A percentile compares a stretch with the other conserved stretches of the same genome.
Evolutionary conservation across 169 alveolate species (phyloP).

Genomic region (Perkinsus olseni): DNA sequence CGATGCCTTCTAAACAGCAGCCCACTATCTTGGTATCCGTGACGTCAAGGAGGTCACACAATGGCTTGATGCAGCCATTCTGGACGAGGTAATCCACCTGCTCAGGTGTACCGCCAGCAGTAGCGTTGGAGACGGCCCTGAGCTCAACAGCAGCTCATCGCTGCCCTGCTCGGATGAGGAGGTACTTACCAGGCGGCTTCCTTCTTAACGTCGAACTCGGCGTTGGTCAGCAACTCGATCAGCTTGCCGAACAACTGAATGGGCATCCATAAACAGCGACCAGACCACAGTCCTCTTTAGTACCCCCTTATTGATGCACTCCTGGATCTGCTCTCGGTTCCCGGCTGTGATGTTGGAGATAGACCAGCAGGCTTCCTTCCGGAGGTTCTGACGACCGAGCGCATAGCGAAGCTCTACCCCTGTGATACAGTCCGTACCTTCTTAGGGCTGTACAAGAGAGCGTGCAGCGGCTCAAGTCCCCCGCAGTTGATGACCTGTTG

Average conservation of each 20-base stretch:
- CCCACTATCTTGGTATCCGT: constrained; percentile 82
- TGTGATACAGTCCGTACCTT: constrained; percentile 21
- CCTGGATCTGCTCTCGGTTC: constrained; percentile 75
- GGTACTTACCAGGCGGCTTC: constrained; percentile 95
- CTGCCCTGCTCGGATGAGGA: not conserved
- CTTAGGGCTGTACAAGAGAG: constrained; percentile 69
- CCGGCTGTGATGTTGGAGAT: constrained; percentile 94
- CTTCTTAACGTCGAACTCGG: constrained; percentile 83
- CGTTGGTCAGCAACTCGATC: constrained; percentile 65
- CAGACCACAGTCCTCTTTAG: no score
- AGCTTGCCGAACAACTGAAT: constrained; percentile 67
- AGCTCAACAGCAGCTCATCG: not conserved
- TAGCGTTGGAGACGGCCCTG: constrained; percentile 65
- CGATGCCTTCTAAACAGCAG: constrained; percentile 81
- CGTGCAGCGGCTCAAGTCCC: constrained; percentile 67
- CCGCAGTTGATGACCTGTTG: constrained; percentile 81
- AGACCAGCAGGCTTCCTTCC: constrained; percentile 97
- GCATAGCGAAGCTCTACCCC: not conserved
- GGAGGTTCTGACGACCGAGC: constrained; percentile 37
- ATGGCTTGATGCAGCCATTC: constrained; percentile 77
- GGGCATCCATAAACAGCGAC: no score
- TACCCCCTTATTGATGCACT: constrained; percentile 47
- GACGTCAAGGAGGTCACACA: constrained; percentile 68
- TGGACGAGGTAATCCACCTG: constrained; percentile 78
- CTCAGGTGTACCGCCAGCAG: constrained; percentile 66